phyloP scores from a whole-genome alignment of 2,329 filamentous ascomycete genomes.

The Geosmithia morbida region DNA sequence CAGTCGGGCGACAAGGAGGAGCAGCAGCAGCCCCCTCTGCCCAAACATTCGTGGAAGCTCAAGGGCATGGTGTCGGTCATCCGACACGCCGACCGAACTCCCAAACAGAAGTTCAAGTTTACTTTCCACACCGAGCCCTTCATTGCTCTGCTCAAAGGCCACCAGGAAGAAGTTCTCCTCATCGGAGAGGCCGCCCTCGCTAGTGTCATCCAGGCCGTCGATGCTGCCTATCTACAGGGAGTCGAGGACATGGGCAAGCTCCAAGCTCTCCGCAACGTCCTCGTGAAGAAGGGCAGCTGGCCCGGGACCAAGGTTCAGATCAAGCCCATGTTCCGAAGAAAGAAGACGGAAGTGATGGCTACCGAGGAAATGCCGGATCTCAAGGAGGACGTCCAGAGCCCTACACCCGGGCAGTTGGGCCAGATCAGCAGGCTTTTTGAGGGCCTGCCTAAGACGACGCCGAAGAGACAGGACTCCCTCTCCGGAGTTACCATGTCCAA shows the following conservation, averaged over 20 bases:
- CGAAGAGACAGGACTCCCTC: constrained; percentile 66
- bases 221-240: constrained; percentile 61
- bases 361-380: constrained; percentile 18
- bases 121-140: constrained; percentile 97
- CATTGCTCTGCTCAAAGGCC: constrained; percentile 83
- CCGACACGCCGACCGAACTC: constrained; percentile 89
- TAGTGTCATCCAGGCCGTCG: constrained; percentile 81
- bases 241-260: constrained; percentile 80
- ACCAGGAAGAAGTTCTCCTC: constrained; percentile 89
- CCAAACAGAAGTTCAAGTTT: constrained; percentile 99
- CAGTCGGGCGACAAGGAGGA: constrained; percentile 19
- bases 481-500: constrained; percentile 86
- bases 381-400: constrained; percentile 13
- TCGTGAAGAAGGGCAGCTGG: constrained; percentile 88
- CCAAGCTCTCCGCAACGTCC: constrained; percentile 68
- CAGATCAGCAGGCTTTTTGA: constrained; percentile 7
- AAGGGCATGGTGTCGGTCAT: constrained; percentile 97
- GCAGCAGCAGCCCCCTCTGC: constrained; percentile 45
- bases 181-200: constrained; percentile 81
- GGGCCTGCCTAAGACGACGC: constrained; percentile 14
- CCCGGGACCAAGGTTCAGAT: constrained; percentile 97
- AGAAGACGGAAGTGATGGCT: constrained; percentile 40
- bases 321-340: constrained; percentile 96
- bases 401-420: constrained; percentile 6
- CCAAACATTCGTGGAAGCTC: constrained; percentile 93